phyloP scores from a whole-genome alignment of 1,284 basidiomycete genomes.

The Boletus sp. region DNA sequence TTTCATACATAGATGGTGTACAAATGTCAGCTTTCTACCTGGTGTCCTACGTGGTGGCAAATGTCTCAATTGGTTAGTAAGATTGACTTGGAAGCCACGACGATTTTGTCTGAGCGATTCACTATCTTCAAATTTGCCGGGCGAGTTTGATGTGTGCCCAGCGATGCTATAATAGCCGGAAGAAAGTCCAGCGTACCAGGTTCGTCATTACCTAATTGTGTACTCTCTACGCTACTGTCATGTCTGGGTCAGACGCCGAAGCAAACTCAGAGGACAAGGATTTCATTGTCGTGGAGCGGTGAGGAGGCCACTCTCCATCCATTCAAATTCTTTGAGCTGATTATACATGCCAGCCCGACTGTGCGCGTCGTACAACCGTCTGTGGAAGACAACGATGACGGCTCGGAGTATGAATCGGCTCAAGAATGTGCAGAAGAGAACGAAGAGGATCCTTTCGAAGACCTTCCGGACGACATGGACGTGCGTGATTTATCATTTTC shows the following conservation, averaged over 20 bases:
- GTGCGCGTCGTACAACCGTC: slow-evolving; percentile 53
- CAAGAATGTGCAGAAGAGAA: slow-evolving; percentile 52
- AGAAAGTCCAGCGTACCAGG: no score
- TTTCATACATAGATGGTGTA: no score
- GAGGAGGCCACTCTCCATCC: background rate
- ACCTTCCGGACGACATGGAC: slow-evolving; percentile 69
- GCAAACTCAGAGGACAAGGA: slow-evolving; percentile 28
- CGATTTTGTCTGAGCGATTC: slow-evolving; percentile 9
- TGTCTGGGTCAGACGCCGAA: slow-evolving; percentile 25
- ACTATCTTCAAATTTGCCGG: background rate
- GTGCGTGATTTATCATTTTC: slow-evolving; percentile 43
- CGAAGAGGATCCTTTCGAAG: slow-evolving; percentile 55
- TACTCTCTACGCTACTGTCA: slow-evolving; percentile 16
- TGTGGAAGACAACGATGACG: slow-evolving; percentile 31
- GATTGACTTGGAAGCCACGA: slow-evolving; percentile 5
- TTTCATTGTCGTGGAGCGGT: slow-evolving; percentile 35
- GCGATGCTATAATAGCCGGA: background rate
- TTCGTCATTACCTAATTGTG: slow-evolving; percentile 14
- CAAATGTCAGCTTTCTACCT: no score
- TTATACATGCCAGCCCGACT: slow-evolving; percentile 23
- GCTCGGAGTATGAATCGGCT: slow-evolving; percentile 45
- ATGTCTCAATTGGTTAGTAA: no score
- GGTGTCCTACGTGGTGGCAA: no score
- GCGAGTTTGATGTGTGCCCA: background rate
- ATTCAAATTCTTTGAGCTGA: slow-evolving; percentile 6